phyloP scores from a whole-genome alignment of 1,139 yeast species.

The Yamadazyma trypodendri region DNA sequence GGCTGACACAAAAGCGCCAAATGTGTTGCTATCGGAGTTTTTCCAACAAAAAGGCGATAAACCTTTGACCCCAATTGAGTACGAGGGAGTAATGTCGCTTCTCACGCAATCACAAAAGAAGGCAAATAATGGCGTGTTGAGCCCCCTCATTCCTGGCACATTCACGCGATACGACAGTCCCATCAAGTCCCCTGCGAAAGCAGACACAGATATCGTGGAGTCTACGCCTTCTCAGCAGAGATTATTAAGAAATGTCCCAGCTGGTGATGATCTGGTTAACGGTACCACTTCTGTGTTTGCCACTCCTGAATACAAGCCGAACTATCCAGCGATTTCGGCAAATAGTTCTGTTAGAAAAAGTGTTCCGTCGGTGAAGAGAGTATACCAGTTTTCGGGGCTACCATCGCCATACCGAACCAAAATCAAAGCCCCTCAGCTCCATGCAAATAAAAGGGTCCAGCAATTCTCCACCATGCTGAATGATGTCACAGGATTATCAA shows the following conservation, averaged over 20 bases:
- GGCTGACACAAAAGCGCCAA: conserved; percentile 26
- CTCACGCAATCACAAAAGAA: conserved; percentile 23
- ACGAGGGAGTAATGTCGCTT: conserved; percentile 78
- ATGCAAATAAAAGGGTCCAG: background rate
- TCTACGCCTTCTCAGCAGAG: conserved; percentile 15
- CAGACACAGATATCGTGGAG: conserved; percentile 4
- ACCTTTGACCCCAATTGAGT: conserved; percentile 74
- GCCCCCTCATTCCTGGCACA: conserved; percentile 16
- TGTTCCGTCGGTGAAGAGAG: conserved; percentile 35
- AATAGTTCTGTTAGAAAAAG: conserved; percentile 22
- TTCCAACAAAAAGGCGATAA: conserved; percentile 73
- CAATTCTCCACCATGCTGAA: background rate
- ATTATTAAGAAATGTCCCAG: conserved; percentile 6
- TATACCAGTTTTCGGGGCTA: conserved; percentile 61
- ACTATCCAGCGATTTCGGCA: conserved; percentile 23
- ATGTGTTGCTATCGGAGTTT: conserved; percentile 66
- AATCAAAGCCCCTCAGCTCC: conserved; percentile 26
- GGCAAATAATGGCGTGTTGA: conserved; percentile 6
- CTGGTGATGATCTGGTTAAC: conserved; percentile 1
- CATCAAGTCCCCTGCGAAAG: conserved; percentile 2
- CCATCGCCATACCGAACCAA: conserved; percentile 67
- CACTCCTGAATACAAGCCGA: conserved; percentile 43
- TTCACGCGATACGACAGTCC: conserved; percentile 14
- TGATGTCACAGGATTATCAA: background rate
- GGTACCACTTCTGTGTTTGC: conserved; percentile 19